phyloP scores from a whole-genome alignment of 345 rosid species.

The Salix arbutifolia region DNA sequence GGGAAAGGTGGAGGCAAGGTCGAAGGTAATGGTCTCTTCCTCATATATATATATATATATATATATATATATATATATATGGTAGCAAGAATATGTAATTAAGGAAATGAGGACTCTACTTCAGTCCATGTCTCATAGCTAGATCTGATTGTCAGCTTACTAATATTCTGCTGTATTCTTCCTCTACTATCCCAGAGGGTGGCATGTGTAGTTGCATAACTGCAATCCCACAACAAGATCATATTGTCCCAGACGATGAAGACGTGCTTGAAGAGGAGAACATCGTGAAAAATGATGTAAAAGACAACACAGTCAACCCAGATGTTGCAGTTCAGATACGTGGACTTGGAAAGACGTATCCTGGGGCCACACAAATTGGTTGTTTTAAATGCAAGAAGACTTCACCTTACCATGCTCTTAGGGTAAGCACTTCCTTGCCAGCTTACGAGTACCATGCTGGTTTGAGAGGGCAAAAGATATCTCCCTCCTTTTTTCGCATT shows the following conservation, averaged over 20 bases:
- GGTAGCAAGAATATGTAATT: background rate
- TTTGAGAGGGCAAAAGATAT: background rate
- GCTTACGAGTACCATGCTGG: background rate
- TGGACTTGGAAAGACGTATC: conserved; percentile 75
- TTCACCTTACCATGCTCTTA: conserved; percentile 74
- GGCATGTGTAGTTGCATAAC: conserved; percentile 72
- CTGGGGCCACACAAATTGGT: conserved; percentile 50
- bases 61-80: background rate
- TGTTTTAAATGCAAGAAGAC: conserved; percentile 74
- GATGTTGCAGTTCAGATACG: conserved; percentile 76
- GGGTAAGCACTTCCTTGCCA: conserved; percentile 39
- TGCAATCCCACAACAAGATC: conserved; percentile 54
- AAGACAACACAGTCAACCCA: conserved; percentile 46
- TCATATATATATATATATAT: background rate
- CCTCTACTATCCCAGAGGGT: conserved; percentile 53
- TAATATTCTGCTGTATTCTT: conserved; percentile 3
- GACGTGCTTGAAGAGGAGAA: conserved; percentile 87
- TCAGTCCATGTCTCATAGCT: background rate
- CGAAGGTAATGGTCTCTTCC: conserved; percentile 48
- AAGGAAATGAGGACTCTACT: background rate
- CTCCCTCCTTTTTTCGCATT: background rate
- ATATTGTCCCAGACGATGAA: conserved; percentile 61
- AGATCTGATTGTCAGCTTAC: background rate
- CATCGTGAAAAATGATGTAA: conserved; percentile 47
- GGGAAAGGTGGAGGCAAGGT: conserved; percentile 77